Evolutionary conservation across 2,329 filamentous ascomycete species (phyloP).

Genomic region (Neurospora crassa): DNA sequence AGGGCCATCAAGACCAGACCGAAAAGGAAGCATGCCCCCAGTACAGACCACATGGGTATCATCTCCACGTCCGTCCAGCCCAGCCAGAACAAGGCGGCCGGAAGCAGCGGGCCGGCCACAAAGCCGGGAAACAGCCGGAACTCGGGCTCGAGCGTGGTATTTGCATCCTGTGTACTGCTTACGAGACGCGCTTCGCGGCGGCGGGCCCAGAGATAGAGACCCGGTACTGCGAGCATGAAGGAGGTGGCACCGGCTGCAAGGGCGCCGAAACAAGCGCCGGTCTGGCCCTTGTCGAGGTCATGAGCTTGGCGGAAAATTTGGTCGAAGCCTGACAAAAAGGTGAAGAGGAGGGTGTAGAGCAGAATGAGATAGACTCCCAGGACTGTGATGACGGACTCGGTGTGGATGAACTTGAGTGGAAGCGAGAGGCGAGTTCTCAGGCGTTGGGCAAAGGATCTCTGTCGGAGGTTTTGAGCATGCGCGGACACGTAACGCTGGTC

Average conservation of each 20-base stretch:
- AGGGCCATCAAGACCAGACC: conserved; percentile 39
- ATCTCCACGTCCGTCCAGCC: conserved; percentile 38
- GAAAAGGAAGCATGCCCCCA: conserved; percentile 41
- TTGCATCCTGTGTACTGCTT: conserved; percentile 24
- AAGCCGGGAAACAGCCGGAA: conserved; percentile 45
- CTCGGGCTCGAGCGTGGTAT: conserved; percentile 36
- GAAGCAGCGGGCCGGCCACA: conserved; percentile 37
- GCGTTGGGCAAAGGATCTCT: conserved; percentile 25
- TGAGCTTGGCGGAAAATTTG: conserved; percentile 42
- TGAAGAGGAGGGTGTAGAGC: conserved; percentile 35
- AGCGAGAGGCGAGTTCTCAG: conserved; percentile 28
- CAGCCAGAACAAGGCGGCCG: conserved; percentile 47
- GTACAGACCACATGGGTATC: conserved; percentile 39
- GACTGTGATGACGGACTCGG: conserved; percentile 37
- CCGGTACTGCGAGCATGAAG: conserved; percentile 31
- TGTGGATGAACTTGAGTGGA: conserved; percentile 31
- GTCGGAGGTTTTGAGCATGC: conserved; percentile 26
- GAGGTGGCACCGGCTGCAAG: conserved; percentile 30
- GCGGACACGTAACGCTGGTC: conserved; percentile 37
- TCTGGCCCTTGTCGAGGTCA: conserved; percentile 32
- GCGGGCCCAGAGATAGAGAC: conserved; percentile 34
- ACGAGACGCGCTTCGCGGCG: background rate
- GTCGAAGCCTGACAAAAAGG: conserved; percentile 38
- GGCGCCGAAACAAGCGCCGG: conserved; percentile 36
- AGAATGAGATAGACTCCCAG: conserved; percentile 36